Evolutionary conservation across 768 basidiomycete species (phyloP).

Genomic region (Rhodotorula kratochvilovae): DNA sequence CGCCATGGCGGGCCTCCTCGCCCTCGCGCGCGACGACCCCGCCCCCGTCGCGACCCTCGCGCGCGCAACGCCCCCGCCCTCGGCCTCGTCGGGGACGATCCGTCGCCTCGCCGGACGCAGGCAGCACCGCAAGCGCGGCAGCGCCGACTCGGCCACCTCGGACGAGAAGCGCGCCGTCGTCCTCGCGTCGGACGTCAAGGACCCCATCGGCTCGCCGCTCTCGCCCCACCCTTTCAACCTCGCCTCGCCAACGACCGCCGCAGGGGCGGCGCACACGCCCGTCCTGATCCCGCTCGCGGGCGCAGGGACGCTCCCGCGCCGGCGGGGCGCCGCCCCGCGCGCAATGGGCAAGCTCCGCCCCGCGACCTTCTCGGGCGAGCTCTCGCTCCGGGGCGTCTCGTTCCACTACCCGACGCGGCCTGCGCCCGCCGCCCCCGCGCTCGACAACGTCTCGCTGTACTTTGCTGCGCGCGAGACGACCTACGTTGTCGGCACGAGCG

Average conservation of each 20-base stretch:
- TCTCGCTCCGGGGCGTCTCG: constrained; percentile 58
- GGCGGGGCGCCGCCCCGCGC: constrained; percentile 16
- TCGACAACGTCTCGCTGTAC: constrained; percentile 61
- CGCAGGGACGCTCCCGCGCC: not conserved
- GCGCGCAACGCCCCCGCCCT: not conserved
- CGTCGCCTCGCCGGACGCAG: not conserved
- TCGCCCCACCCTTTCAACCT: constrained; percentile 21
- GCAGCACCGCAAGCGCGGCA: not conserved
- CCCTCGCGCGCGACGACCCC: constrained; percentile 53
- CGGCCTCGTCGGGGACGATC: not conserved
- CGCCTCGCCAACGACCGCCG: constrained; percentile 7
- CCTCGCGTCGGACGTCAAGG: not conserved
- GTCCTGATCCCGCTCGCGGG: constrained; percentile 32
- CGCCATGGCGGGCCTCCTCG: constrained; percentile 65
- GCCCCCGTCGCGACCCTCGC: not conserved
- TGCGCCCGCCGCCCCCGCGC: constrained; percentile 53
- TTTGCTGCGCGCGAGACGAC: constrained; percentile 68
- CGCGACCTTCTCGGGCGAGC: constrained; percentile 62
- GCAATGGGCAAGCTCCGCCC: constrained; percentile 62
- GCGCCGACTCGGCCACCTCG: not conserved
- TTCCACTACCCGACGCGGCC: constrained; percentile 74
- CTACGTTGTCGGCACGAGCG: constrained; percentile 73
- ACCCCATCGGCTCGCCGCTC: constrained; percentile 11
- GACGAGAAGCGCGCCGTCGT: not conserved
- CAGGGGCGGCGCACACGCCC: constrained; percentile 14